Conservation (phyloP, 306 rosid species). For the cucumber (Cucumis sativus) region DNA sequence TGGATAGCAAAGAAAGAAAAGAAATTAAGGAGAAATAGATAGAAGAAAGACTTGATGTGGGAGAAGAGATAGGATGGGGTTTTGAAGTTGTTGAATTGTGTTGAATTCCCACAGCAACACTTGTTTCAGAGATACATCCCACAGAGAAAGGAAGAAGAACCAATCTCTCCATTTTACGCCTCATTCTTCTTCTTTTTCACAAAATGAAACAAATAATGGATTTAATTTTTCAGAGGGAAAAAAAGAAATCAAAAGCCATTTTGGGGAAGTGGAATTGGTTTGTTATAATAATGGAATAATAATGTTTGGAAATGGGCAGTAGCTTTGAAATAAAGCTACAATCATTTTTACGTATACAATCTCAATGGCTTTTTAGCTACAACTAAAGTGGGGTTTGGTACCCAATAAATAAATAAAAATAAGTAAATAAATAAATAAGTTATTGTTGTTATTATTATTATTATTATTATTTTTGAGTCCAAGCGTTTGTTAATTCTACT, state of each 20-base stretch:
- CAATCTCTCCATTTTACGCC: slow-evolving; percentile 79
- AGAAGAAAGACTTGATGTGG: slow-evolving; percentile 29
- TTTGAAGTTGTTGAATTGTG: slow-evolving; percentile 45
- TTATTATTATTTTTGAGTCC: neutral
- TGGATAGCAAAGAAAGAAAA: neutral
- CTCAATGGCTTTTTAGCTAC: slow-evolving; percentile 21
- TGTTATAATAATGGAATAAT: slow-evolving; percentile 20
- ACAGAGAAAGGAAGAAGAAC: slow-evolving; percentile 84
- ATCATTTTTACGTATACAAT: slow-evolving; percentile 36
- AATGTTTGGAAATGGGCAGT: neutral
- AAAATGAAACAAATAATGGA: neutral
- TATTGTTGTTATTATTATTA: no score
- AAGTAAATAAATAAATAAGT: neutral
- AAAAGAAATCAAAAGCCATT: slow-evolving; percentile 9
- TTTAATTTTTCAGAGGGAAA: neutral
- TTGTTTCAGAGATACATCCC: slow-evolving; percentile 82
- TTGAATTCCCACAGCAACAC: slow-evolving; percentile 60
- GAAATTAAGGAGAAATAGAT: slow-evolving; percentile 6
- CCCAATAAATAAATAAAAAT: neutral
- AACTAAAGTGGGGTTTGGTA: slow-evolving; percentile 44
- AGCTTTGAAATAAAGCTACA: slow-evolving; percentile 34
- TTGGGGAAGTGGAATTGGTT: slow-evolving; percentile 15
- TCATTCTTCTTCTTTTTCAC: slow-evolving; percentile 6
- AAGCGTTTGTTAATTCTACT: neutral
- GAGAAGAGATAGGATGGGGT: slow-evolving; percentile 21